Conservation (phyloP, 2,329 filamentous ascomycete genomes). For the Colletotrichum destructivum region DNA sequence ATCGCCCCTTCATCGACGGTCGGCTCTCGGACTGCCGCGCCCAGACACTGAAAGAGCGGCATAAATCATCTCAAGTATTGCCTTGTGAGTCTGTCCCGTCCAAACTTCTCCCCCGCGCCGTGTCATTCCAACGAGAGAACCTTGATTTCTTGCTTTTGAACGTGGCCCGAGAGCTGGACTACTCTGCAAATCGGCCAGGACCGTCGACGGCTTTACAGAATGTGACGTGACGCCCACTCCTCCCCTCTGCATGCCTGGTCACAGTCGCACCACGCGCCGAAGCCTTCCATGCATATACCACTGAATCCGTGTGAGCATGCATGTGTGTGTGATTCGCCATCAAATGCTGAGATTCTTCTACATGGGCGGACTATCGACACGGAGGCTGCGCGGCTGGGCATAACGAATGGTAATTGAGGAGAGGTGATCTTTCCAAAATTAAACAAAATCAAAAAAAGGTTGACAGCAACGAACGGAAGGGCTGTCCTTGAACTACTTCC, state of each 20-base stretch:
- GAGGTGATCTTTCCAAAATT: conserved; percentile 20
- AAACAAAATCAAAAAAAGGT: no score
- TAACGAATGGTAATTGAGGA: not conserved
- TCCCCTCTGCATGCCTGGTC: not conserved
- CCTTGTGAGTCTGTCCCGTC: not conserved
- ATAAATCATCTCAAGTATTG: conserved; percentile 29
- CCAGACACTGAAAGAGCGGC: not conserved
- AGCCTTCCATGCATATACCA: not conserved
- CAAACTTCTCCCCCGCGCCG: not conserved
- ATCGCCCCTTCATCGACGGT: not conserved
- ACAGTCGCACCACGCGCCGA: not conserved
- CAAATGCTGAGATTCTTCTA: not conserved
- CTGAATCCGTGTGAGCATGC: not conserved
- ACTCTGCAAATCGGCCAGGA: not conserved
- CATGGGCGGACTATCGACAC: not conserved
- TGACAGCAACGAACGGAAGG: not conserved
- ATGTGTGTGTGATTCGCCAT: not conserved
- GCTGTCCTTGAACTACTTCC: not conserved
- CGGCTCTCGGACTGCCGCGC: conserved; percentile 17
- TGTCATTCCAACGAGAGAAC: not conserved
- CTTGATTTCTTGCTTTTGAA: conserved; percentile 4
- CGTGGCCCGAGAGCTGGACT: not conserved
- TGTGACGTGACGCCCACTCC: not conserved
- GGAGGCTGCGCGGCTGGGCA: conserved; percentile 12
- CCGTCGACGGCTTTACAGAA: no score